Evolutionary conservation across 306 rosid species (phyloP).

Genomic region (Cicer yamashitae): DNA sequence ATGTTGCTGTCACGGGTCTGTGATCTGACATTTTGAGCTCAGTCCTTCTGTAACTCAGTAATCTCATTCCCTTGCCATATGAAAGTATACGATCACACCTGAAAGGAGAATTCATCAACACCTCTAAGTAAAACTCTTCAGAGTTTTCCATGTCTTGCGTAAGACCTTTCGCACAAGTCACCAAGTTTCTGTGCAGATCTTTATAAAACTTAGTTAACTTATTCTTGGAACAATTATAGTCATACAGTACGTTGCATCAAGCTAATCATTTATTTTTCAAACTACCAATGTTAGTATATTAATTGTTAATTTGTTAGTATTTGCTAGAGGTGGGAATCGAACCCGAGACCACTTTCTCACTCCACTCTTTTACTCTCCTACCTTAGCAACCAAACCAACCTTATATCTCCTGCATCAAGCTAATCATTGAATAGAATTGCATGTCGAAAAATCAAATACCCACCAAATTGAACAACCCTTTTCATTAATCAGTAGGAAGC

Average conservation of each 20-base stretch:
- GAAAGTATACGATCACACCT: constrained; percentile 98
- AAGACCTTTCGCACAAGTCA: neutral
- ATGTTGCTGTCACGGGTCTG: constrained; percentile 94
- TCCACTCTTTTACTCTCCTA: no score
- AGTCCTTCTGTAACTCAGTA: constrained; percentile 67
- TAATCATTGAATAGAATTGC: neutral
- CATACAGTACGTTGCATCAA: neutral
- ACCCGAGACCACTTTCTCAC: no score
- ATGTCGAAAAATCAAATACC: neutral
- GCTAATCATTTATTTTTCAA: no score
- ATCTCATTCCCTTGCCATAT: constrained; percentile 77
- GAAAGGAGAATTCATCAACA: constrained; percentile 45
- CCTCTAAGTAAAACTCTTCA: constrained; percentile 2
- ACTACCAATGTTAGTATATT: no score
- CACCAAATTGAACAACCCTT: no score
- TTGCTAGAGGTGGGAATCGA: no score
- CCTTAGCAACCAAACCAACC: no score
- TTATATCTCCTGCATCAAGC: neutral
- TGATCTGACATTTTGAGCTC: constrained; percentile 80
- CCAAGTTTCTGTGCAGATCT: no score
- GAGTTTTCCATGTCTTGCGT: neutral
- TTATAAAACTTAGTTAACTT: neutral
- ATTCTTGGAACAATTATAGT: constrained; percentile 1
- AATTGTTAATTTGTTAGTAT: no score
- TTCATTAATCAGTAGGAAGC: no score